Evolutionary conservation across 306 rosid species (phyloP).

Genomic region (Sindora glabra): DNA sequence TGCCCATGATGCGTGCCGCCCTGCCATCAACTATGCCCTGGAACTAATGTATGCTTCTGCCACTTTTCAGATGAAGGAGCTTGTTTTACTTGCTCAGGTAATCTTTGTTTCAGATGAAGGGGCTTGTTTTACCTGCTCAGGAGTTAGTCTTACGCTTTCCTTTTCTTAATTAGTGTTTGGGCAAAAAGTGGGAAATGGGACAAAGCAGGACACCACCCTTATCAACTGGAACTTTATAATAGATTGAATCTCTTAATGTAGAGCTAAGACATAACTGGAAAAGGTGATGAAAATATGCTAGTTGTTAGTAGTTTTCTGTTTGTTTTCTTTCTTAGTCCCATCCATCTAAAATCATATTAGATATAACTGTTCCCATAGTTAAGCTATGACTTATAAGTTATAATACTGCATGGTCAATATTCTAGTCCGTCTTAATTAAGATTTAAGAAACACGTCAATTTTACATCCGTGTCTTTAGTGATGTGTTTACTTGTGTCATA

Average conservation of each 20-base stretch:
- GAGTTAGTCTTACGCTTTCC: too few species aligned
- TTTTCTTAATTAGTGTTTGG: background rate
- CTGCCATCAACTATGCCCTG: conserved; percentile 72
- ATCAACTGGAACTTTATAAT: background rate
- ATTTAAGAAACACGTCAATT: background rate
- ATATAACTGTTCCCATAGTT: background rate
- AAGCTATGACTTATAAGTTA: background rate
- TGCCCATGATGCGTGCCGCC: conserved; percentile 74
- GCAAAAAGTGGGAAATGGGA: background rate
- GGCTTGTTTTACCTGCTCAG: too few species aligned
- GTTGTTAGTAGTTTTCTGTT: background rate
- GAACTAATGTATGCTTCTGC: conserved; percentile 87
- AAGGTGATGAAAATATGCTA: background rate
- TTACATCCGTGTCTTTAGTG: background rate
- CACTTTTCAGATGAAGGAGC: conserved; percentile 79
- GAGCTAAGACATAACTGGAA: background rate
- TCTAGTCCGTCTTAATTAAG: background rate
- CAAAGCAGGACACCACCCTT: background rate
- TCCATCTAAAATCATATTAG: background rate
- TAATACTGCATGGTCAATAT: background rate
- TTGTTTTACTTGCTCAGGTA: conserved; percentile 80
- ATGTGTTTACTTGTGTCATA: background rate
- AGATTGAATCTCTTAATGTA: background rate
- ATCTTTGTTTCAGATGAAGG: conserved; percentile 13
- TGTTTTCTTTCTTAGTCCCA: background rate